Conservation (phyloP, 371 early-diverging fungal species). For the Gilbertella persicaria region DNA sequence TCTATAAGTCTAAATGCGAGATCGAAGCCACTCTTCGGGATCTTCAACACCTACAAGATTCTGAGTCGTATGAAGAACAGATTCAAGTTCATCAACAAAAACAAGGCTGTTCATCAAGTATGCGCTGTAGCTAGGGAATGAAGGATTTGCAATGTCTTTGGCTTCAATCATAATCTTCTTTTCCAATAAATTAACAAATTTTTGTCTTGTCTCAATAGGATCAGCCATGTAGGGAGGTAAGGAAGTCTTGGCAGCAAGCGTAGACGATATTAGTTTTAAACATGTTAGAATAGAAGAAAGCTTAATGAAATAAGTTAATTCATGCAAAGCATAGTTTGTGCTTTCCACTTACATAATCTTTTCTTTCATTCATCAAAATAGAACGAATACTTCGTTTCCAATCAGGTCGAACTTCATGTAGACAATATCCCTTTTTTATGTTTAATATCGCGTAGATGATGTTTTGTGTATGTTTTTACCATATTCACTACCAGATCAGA, state of each 20-base stretch:
- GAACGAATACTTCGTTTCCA: conserved; percentile 29
- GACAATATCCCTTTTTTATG: conserved; percentile 12
- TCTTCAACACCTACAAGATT: conserved; percentile 44
- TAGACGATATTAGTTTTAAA: conserved; percentile 41
- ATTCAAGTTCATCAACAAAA: conserved; percentile 39
- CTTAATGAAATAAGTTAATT: conserved; percentile 16
- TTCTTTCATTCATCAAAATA: conserved; percentile 31
- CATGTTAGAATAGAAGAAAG: conserved; percentile 43
- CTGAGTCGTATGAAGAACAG: conserved; percentile 23
- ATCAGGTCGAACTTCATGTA: conserved; percentile 14
- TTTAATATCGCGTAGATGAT: background rate
- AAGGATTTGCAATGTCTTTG: conserved; percentile 28
- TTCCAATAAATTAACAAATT: conserved; percentile 26
- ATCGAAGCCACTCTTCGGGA: conserved; percentile 38
- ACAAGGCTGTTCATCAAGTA: conserved; percentile 37
- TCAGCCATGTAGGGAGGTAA: conserved; percentile 44
- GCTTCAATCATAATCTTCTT: conserved; percentile 23
- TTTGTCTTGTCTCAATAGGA: conserved; percentile 31
- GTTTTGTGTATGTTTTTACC: conserved; percentile 19
- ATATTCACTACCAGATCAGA: conserved; percentile 39
- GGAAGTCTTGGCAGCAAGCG: conserved; percentile 39
- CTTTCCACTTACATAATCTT: conserved; percentile 48
- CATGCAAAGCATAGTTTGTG: too few relatives aligned
- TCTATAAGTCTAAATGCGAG: conserved; percentile 12
- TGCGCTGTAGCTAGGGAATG: conserved; percentile 34